Evolutionary conservation across 2,329 filamentous ascomycete species (phyloP).

Genomic region (Fusarium mangiferae): DNA sequence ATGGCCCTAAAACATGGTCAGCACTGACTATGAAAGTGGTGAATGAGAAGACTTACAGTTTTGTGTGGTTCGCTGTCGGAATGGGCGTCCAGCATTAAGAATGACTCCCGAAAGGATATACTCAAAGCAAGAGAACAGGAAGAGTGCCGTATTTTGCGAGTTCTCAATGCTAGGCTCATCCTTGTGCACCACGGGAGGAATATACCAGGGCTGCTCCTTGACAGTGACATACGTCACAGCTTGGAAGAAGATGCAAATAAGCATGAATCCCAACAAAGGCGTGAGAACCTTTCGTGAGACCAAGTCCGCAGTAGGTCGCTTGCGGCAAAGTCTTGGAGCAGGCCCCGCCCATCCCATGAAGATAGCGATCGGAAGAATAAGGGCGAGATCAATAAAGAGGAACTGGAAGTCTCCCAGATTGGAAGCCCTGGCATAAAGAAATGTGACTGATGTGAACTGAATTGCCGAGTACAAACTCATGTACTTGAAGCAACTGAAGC

Average conservation of each 20-base stretch:
- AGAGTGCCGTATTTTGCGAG: slow-evolving; percentile 92
- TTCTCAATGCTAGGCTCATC: slow-evolving; percentile 89
- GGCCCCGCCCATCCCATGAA: slow-evolving; percentile 99
- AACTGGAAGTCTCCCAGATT: slow-evolving; percentile 99
- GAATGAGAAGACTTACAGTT: slow-evolving; percentile 70
- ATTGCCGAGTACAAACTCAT: slow-evolving; percentile 99
- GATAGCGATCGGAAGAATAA: slow-evolving; percentile 95
- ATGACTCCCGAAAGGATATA: slow-evolving; percentile 93
- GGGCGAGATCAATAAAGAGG: slow-evolving; percentile 89
- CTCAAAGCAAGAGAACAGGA: slow-evolving; percentile 91
- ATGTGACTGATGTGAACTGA: slow-evolving; percentile 96
- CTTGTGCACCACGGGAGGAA: slow-evolving; percentile 79
- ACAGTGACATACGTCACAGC: slow-evolving; percentile 78
- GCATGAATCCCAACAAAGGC: slow-evolving; percentile 89
- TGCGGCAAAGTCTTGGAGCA: slow-evolving; percentile 78
- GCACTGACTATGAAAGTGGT: not conserved
- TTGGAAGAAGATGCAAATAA: slow-evolving; percentile 82
- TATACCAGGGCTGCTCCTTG: slow-evolving; percentile 84
- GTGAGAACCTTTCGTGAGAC: slow-evolving; percentile 93
- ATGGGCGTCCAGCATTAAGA: slow-evolving; percentile 90
- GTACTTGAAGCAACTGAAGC: slow-evolving; percentile 99
- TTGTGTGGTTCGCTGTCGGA: slow-evolving; percentile 79
- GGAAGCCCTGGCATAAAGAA: slow-evolving; percentile 91
- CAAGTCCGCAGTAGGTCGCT: slow-evolving; percentile 89
- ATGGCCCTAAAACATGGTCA: slow-evolving; percentile 70